Evolutionary conservation across 257 asterid genomes (phyloP), one percentile per base, ranked within the genome.

Genomic region (Rubia yunnanensis): DNA sequence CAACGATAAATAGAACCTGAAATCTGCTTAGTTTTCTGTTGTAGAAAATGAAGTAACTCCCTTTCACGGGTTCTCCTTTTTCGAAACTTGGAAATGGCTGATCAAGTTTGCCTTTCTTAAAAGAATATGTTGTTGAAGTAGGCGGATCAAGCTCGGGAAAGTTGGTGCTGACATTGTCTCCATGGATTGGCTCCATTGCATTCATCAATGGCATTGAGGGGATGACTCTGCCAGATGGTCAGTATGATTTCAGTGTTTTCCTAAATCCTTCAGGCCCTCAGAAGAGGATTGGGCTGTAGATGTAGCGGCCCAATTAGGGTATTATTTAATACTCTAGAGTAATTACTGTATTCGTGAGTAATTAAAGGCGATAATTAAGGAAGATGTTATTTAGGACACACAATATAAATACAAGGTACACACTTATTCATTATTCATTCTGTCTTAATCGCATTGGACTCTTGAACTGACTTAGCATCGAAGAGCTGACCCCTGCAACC

Each of bases 131-230:
- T n/a, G 68, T 77, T 58, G 72, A 73, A 65, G 52, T 77, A 28
- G 67, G 66, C 13, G 74, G 75, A 60, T 73, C 70, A 9, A 69
- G 77, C 41, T 72, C 63, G 0, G 68, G 60, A 36, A 22, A 66
- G 32, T 62, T 72, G 38, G 72, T 36, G 5, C 70, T 79, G 32
- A 63, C 70, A 49, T 63, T 72, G 26, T 63, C 76, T 70, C 80
- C 83, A 2, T 39, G 31, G 64, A 38, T 44, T 72, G 35, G 69
- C n/a, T 77, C 81, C 31, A 5, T 69, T 73, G 81, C 81, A 73
- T 77, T 77, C 52, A 66, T 77, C 36, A 77, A 77, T 73, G 81
- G 73, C 31, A 65, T 77, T 34, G 81, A 77, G 36, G 73, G 69
- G 64, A 59, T 77, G 14, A 73, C 81, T 60, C 56, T 70, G 22